Conservation (phyloP, 2,329 filamentous ascomycete genomes). For the Pestalotiopsis sp. region DNA sequence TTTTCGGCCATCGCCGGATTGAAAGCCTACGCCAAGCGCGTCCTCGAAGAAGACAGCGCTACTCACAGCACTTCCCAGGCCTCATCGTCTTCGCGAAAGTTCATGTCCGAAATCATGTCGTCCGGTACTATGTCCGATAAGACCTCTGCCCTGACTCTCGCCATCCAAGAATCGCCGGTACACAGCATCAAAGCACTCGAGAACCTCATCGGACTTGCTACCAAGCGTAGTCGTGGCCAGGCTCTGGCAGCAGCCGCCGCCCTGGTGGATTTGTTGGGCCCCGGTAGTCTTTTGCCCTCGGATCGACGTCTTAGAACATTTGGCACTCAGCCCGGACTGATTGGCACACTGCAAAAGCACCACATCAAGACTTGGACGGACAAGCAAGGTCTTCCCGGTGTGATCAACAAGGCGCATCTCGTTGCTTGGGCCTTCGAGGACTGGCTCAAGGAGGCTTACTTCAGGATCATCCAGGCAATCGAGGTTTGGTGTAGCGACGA, state of each 20-base stretch:
- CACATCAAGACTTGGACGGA: conserved; percentile 63
- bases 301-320: conserved; percentile 84
- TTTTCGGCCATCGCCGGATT: conserved; percentile 50
- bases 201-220: conserved; percentile 78
- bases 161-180: conserved; percentile 93
- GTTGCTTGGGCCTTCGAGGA: conserved; percentile 92
- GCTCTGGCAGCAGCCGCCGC: conserved; percentile 92
- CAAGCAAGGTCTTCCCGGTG: conserved; percentile 72
- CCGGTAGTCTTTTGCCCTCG: conserved; percentile 80
- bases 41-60: conserved; percentile 78
- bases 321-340: conserved; percentile 74
- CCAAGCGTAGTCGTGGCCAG: conserved; percentile 90
- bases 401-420: conserved; percentile 75
- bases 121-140: conserved; percentile 97
- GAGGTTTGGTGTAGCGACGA: conserved; percentile 95
- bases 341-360: conserved; percentile 69
- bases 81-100: conserved; percentile 87
- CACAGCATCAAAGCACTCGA: conserved; percentile 92
- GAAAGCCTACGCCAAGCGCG: conserved; percentile 70
- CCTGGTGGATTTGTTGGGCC: conserved; percentile 90
- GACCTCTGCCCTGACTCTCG: conserved; percentile 90
- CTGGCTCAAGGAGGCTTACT: conserved; percentile 93
- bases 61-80: conserved; percentile 75
- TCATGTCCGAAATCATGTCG: conserved; percentile 95
- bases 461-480: conserved; percentile 87